Percentiles rank a stretch among this genome's conserved stretches.
These are phyloP conservation scores for Thielaviopsis populi DNA, from an alignment of 2,329 filamentous ascomycete genomes.

Conservation along the genomic window DNA sequence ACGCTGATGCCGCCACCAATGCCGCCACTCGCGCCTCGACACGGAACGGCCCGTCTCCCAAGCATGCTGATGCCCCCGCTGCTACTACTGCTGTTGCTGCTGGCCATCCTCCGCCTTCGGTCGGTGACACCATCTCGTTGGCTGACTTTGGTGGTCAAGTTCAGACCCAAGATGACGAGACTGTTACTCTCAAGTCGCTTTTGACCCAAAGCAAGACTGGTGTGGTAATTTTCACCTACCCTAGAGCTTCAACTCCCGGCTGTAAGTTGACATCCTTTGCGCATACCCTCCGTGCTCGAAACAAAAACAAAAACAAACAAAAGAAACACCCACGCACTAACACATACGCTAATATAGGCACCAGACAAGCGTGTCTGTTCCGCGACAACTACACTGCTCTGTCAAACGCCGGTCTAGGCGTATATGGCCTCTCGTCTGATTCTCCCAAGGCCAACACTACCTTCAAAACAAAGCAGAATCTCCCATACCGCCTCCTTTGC, in stretches of 20 bases:
- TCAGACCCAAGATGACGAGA: conserved; percentile 69
- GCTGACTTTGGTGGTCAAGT: conserved; percentile 55
- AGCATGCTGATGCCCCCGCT: not conserved
- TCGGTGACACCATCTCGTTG: conserved; percentile 41
- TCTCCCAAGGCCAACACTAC: conserved; percentile 81
- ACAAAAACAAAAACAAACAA: too few relatives aligned
- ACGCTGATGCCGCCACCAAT: not conserved
- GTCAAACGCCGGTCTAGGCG: conserved; percentile 62
- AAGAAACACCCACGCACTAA: conserved; percentile 8
- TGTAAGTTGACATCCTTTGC: conserved; percentile 45
- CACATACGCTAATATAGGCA: conserved; percentile 43
- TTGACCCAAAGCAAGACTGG: conserved; percentile 71
- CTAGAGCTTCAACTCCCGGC: conserved; percentile 82
- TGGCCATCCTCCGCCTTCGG: conserved; percentile 22
- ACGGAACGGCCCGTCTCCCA: not conserved
- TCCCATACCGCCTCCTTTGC: conserved; percentile 79
- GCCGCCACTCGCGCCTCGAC: not conserved
- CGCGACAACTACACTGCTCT: conserved; percentile 68
- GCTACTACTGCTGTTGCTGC: not conserved
- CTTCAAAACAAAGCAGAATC: conserved; percentile 81
- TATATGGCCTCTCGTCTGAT: conserved; percentile 83
- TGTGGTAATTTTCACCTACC: conserved; percentile 89
- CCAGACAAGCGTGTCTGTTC: conserved; percentile 84
- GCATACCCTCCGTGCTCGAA: too few relatives aligned
- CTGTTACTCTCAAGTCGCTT: conserved; percentile 65